These are phyloP conservation scores for Arthrobotrys sphaeroides DNA, from an alignment of 2,329 filamentous ascomycete genomes.

Conservation along the genomic window DNA sequence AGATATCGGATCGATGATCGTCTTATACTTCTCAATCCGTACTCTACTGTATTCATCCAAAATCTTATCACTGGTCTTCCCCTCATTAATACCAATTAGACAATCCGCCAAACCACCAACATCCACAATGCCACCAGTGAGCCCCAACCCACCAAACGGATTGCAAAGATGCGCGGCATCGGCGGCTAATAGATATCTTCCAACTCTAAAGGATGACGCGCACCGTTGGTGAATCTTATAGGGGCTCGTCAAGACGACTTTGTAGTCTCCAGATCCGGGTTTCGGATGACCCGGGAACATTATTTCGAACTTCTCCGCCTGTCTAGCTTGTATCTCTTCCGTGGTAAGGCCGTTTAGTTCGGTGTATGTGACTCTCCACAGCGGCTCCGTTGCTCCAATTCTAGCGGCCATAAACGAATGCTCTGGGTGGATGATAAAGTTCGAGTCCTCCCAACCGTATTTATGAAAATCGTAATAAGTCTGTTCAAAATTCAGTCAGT, in stretches of 20 bases:
- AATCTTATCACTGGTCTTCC: conserved; percentile 61
- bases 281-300: conserved; percentile 71
- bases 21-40: conserved; percentile 61
- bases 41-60: conserved; percentile 63
- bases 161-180: conserved; percentile 70
- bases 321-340: conserved; percentile 67
- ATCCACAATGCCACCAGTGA: conserved; percentile 73
- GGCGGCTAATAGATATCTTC: conserved; percentile 68
- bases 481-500: conserved; percentile 60
- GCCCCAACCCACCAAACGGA: conserved; percentile 70
- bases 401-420: conserved; percentile 72
- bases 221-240: conserved; percentile 72
- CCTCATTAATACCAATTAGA: conserved; percentile 62
- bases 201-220: conserved; percentile 68
- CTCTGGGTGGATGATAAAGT: conserved; percentile 71
- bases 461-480: conserved; percentile 71
- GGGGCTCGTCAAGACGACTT: conserved; percentile 68
- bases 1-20: conserved; percentile 62
- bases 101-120: conserved; percentile 71
- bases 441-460: conserved; percentile 67
- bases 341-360: conserved; percentile 67
- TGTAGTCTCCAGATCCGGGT: conserved; percentile 69
- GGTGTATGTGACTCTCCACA: conserved; percentile 73
- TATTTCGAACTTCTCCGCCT: conserved; percentile 67
- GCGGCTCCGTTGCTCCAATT: conserved; percentile 67